phyloP scores from a whole-genome alignment of 2,329 filamentous ascomycete species.

The Parafenestella ontariensis region DNA sequence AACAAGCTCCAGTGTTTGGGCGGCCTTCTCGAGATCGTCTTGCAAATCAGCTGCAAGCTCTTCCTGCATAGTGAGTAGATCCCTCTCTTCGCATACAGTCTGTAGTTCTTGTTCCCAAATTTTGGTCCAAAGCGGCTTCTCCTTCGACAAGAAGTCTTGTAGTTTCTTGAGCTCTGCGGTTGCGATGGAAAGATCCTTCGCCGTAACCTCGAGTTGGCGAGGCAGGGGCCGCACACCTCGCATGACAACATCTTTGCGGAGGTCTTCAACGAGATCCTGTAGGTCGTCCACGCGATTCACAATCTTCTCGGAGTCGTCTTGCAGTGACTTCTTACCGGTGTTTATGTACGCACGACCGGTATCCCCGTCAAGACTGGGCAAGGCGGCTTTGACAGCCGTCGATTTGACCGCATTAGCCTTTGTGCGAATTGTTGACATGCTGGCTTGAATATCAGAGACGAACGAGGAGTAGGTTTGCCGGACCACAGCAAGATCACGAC shows the following conservation, averaged over 20 bases:
- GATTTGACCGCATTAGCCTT: constrained; percentile 85
- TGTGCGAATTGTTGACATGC: constrained; percentile 81
- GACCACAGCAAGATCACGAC: constrained; percentile 87
- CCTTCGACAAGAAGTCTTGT: constrained; percentile 87
- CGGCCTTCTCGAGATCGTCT: constrained; percentile 93
- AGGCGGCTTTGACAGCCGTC: constrained; percentile 71
- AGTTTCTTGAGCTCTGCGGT: constrained; percentile 91
- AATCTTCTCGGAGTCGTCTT: constrained; percentile 85
- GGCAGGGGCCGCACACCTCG: constrained; percentile 91
- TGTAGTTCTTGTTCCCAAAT: constrained; percentile 99
- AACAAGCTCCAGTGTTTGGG: constrained; percentile 90
- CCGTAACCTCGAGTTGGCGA: constrained; percentile 85
- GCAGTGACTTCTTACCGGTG: constrained; percentile 84
- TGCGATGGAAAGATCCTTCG: constrained; percentile 83
- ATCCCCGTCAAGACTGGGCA: constrained; percentile 76
- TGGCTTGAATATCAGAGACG: constrained; percentile 83
- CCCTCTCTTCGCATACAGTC: constrained; percentile 92
- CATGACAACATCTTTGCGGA: constrained; percentile 94
- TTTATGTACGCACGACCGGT: constrained; percentile 87
- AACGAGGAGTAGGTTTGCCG: constrained; percentile 94
- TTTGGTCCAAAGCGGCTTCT: constrained; percentile 98
- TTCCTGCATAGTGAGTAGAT: constrained; percentile 95
- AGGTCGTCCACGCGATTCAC: constrained; percentile 93
- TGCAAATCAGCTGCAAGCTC: constrained; percentile 90
- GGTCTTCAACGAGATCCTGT: constrained; percentile 95